Evolutionary conservation across 352 stramenopile species (phyloP).

Genomic region (Pythium rishiriense): DNA sequence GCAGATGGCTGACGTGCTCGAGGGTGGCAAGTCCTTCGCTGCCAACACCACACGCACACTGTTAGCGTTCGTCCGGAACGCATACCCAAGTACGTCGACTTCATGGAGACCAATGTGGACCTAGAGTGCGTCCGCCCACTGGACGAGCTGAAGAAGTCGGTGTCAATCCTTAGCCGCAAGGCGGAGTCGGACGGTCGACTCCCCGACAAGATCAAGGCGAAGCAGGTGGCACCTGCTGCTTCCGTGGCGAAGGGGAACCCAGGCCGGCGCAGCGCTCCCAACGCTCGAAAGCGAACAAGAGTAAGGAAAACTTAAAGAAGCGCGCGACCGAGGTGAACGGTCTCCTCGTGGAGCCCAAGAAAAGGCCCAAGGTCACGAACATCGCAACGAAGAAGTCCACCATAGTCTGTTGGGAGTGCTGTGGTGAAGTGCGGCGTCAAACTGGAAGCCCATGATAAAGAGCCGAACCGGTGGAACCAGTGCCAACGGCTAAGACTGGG

Average conservation of each 20-base stretch:
- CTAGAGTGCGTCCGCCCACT: not conserved
- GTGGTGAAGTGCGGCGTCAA: too few species aligned
- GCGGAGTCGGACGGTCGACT: constrained; percentile 6
- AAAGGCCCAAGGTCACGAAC: not conserved
- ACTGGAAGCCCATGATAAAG: too few species aligned
- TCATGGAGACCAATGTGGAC: constrained; percentile 6
- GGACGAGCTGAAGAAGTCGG: not conserved
- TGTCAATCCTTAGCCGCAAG: not conserved
- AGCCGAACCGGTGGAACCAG: too few species aligned
- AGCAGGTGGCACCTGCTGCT: too few species aligned
- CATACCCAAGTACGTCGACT: constrained; percentile 8
- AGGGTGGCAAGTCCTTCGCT: constrained; percentile 2
- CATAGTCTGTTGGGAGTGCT: not conserved
- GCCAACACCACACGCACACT: constrained; percentile 5
- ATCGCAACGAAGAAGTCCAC: not conserved
- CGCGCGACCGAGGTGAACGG: not conserved
- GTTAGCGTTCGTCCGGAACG: constrained; percentile 3
- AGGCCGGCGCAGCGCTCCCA: not conserved
- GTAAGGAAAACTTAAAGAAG: too few species aligned
- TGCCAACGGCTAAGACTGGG: too few species aligned
- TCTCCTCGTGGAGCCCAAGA: not conserved
- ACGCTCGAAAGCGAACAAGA: too few species aligned
- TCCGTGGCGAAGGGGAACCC: not conserved
- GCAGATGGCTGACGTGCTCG: constrained; percentile 9
- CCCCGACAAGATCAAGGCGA: too few species aligned